Evolutionary conservation across 352 stramenopile genomes (phyloP).

Genomic region (Blastocystis sp.): DNA sequence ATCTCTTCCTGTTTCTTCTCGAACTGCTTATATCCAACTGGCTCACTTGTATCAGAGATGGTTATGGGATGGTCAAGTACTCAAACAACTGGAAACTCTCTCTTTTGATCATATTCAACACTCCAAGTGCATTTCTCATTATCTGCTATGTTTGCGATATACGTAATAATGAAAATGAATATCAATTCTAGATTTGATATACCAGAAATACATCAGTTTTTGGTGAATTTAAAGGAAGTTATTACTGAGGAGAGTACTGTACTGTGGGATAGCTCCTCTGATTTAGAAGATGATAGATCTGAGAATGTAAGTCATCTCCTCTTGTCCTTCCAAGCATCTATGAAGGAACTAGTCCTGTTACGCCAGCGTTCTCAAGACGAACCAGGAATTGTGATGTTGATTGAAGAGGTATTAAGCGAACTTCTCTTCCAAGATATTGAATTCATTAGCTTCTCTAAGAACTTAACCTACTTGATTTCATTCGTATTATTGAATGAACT

Average conservation of each 20-base stretch:
- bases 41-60: background rate
- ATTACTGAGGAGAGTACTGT: background rate
- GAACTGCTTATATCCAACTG: background rate
- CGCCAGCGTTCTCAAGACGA: background rate
- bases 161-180: too few species aligned
- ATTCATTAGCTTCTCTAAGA: background rate
- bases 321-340: background rate
- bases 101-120: background rate
- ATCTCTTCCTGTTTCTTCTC: background rate
- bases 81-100: background rate
- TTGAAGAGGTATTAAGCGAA: background rate
- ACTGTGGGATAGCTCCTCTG: background rate
- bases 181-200: too few species aligned
- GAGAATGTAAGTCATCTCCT: background rate
- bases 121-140: background rate
- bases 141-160: background rate
- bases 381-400: background rate
- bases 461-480: background rate
- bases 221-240: background rate
- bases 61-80: background rate
- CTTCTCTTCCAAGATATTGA: conserved; percentile 1
- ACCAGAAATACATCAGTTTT: background rate
- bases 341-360: conserved; percentile 25
- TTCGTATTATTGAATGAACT: background rate
- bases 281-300: background rate